Evolutionary conservation across 140 eudicot genomes (phyloP).

Genomic region (Cichorium intybus): DNA sequence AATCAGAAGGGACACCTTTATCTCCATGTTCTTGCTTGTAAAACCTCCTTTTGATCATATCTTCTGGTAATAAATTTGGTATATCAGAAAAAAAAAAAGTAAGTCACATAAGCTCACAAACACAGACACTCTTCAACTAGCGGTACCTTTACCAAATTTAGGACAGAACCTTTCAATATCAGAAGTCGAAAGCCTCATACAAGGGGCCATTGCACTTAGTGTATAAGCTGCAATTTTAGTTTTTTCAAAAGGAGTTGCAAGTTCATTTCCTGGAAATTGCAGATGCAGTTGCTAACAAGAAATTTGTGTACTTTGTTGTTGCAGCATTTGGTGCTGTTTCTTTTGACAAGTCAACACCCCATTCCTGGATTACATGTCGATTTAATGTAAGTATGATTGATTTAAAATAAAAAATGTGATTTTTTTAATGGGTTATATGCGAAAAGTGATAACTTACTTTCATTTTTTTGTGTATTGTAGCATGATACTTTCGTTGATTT

Average conservation of each 20-base stretch:
- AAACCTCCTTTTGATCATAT: slow-evolving; percentile 89
- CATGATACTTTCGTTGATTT: too few relatives aligned
- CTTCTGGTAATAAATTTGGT: slow-evolving; percentile 14
- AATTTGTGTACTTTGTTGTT: slow-evolving; percentile 64
- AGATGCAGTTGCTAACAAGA: slow-evolving; percentile 79
- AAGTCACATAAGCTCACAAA: slow-evolving; percentile 42
- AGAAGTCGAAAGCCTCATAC: slow-evolving; percentile 77
- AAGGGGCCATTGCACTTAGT: slow-evolving; percentile 82
- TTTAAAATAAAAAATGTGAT: too few relatives aligned
- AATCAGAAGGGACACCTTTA: slow-evolving; percentile 67
- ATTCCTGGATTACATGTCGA: slow-evolving; percentile 47
- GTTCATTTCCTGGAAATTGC: too few relatives aligned
- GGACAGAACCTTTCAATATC: too few relatives aligned
- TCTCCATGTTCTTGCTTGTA: slow-evolving; percentile 80
- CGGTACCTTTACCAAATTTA: too few relatives aligned
- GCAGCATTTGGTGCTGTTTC: slow-evolving; percentile 56
- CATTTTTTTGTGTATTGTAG: too few relatives aligned
- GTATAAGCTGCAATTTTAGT: slow-evolving; percentile 86
- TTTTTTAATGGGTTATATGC: too few relatives aligned
- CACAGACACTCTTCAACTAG: too few relatives aligned
- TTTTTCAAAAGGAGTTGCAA: slow-evolving; percentile 85
- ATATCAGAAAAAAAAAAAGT: slow-evolving; percentile 3
- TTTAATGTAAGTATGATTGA: too few relatives aligned
- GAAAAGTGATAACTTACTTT: too few relatives aligned
- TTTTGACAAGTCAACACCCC: slow-evolving; percentile 59